Evolutionary conservation across 305 asterid species (phyloP), one percentile per base, ranked within the genome.

Genomic region (Fraxinus ornus): DNA sequence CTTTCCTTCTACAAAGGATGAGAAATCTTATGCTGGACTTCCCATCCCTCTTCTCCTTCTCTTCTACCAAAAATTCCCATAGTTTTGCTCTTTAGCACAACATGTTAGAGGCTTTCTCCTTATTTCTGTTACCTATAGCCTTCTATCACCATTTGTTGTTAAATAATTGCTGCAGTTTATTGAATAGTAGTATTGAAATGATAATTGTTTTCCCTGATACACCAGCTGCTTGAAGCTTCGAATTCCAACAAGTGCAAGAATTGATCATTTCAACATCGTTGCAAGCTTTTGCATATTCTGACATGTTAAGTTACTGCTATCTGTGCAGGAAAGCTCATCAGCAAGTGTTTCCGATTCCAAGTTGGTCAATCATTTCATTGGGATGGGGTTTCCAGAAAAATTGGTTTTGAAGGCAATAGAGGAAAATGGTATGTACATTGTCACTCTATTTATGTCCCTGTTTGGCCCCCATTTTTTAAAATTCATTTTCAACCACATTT

Each of bases 361-460:
- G 84, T 81, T 95, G 84, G 84, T 92, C 80, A 79, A 62, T 71
- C 87, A 84, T 79, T 93, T 94, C 76, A 87, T 93, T 33, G 91
- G 88, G 13, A 97, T 97, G 99, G 98, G 98, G 32, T 94, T 94
- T 86, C 35, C 97, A 3, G 93, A 91, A 68, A 89, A 89, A 80
- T 75, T 95, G 89, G 97, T 95, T 35, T 82, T 79, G 47, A 92
- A 90, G 84, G 99, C 97, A 70, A 90, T 97, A 32, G 91, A 90
- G 79, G 97, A 97, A 92, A 92, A 85, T 84, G 99, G 98, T 97
- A 91, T 44, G 10, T 57, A 41, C 71, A 68, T 62, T 75, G 21
- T 28, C 68, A 0, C 72, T 33, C 78, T 60, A 82, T 81, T 55
- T 77, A 83, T 52, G 66, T 62, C 33, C 70, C 28, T 83, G 62